These are phyloP conservation scores for Ogataea glucozyma DNA, from an alignment of 805 yeast species.

Conservation along the genomic window DNA sequence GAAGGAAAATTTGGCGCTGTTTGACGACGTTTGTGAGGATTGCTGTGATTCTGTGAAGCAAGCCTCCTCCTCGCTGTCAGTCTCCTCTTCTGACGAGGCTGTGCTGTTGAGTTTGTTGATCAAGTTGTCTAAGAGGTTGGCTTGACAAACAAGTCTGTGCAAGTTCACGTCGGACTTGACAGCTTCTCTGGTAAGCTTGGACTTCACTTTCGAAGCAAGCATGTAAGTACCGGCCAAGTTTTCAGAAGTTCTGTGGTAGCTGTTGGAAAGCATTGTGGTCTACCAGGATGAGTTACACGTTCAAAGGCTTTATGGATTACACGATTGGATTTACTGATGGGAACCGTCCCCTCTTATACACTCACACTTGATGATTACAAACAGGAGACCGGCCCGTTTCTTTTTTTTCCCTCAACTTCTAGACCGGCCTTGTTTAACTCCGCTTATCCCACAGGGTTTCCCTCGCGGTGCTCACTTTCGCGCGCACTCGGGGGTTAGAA, in stretches of 20 bases:
- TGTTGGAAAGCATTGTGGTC: background rate
- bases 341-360: slow-evolving; percentile 8
- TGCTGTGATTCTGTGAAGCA: background rate
- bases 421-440: slow-evolving; percentile 5
- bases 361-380: background rate
- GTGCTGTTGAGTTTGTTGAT: slow-evolving; percentile 49
- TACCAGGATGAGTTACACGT: too few species aligned
- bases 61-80: slow-evolving; percentile 1
- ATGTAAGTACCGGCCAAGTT: slow-evolving; percentile 50
- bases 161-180: slow-evolving; percentile 56
- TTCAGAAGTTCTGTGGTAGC: slow-evolving; percentile 4
- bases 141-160: slow-evolving; percentile 64
- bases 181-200: slow-evolving; percentile 64
- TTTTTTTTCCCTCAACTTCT: slow-evolving; percentile 6
- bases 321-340: too few species aligned
- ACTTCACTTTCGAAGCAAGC: slow-evolving; percentile 64
- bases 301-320: too few species aligned
- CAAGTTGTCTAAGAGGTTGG: slow-evolving; percentile 65
- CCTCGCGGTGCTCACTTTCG: too few species aligned
- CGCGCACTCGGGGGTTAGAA: too few species aligned
- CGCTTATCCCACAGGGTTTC: background rate
- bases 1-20: slow-evolving; percentile 18
- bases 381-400: slow-evolving; percentile 5
- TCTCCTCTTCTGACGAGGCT: background rate
- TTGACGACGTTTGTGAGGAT: too few species aligned